Evolutionary conservation across 1,284 basidiomycete genomes (phyloP).

Genomic region (Stereum hirsutum): DNA sequence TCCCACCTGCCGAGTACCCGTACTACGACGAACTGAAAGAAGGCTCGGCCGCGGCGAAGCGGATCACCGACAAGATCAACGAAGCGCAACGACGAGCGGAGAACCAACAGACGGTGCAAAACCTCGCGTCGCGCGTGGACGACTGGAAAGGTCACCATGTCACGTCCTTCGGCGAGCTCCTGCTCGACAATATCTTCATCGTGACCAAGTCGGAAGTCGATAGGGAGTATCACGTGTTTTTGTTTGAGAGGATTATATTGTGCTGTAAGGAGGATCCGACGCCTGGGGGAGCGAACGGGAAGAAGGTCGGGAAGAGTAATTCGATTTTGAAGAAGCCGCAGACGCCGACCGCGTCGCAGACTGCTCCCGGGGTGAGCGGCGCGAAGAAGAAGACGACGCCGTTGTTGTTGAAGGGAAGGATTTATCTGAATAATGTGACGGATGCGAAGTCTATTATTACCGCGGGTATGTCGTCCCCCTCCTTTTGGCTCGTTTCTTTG

Average conservation of each 20-base stretch:
- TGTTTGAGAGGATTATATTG: slow-evolving; percentile 98
- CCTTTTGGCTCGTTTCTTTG: background rate
- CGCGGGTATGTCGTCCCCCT: slow-evolving; percentile 38
- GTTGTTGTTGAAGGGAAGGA: slow-evolving; percentile 90
- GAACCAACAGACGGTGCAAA: slow-evolving; percentile 83
- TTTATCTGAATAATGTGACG: slow-evolving; percentile 96
- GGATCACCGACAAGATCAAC: slow-evolving; percentile 94
- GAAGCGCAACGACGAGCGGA: slow-evolving; percentile 87
- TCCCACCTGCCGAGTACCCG: slow-evolving; percentile 55
- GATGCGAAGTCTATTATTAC: slow-evolving; percentile 56
- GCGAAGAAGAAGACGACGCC: slow-evolving; percentile 71
- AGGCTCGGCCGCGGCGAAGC: slow-evolving; percentile 82
- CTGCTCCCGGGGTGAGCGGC: slow-evolving; percentile 35
- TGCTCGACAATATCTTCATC: slow-evolving; percentile 91
- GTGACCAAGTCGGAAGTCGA: slow-evolving; percentile 97
- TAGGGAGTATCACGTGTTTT: slow-evolving; percentile 96
- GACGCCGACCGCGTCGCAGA: slow-evolving; percentile 28
- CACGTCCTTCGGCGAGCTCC: slow-evolving; percentile 85
- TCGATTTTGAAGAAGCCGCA: slow-evolving; percentile 71
- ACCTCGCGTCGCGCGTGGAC: slow-evolving; percentile 85
- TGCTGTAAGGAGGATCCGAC: slow-evolving; percentile 87
- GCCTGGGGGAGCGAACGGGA: slow-evolving; percentile 31
- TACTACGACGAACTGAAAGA: slow-evolving; percentile 77
- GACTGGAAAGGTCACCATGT: slow-evolving; percentile 99
- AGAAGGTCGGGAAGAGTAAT: slow-evolving; percentile 63